Evolutionary conservation across 495 filamentous ascomycete species (phyloP).

Genomic region (Echria macrotheca): DNA sequence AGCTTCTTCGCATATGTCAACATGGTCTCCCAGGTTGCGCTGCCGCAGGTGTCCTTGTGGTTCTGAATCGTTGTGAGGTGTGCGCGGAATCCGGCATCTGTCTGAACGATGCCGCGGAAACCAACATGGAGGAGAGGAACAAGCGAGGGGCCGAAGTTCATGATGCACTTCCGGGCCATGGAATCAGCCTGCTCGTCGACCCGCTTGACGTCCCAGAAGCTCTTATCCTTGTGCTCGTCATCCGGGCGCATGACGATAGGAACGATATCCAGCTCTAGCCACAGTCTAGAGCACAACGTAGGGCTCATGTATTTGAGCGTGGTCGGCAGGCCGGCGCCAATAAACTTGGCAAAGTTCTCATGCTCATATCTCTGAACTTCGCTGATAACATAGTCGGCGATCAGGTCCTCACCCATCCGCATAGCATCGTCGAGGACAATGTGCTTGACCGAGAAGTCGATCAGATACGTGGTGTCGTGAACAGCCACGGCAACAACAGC

Average conservation of each 20-base stretch:
- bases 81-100: constrained; percentile 61
- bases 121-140: constrained; percentile 71
- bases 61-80: constrained; percentile 56
- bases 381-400: constrained; percentile 50
- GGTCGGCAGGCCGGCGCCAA: constrained; percentile 56
- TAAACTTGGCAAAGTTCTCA: constrained; percentile 60
- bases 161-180: constrained; percentile 75
- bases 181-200: constrained; percentile 84
- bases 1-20: constrained; percentile 62
- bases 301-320: constrained; percentile 50
- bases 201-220: constrained; percentile 49
- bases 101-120: constrained; percentile 67
- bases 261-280: constrained; percentile 73
- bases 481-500: constrained; percentile 60
- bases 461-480: constrained; percentile 72
- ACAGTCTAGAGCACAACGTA: constrained; percentile 64
- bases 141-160: constrained; percentile 72
- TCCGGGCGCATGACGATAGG: constrained; percentile 52
- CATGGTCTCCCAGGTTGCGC: constrained; percentile 62
- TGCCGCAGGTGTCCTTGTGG: constrained; percentile 57
- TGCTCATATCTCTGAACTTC: constrained; percentile 54
- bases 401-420: constrained; percentile 36
- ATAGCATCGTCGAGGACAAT: constrained; percentile 35
- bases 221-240: constrained; percentile 39
- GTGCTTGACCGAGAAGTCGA: constrained; percentile 64